Percentiles rank a stretch among this genome's conserved stretches.
Evolutionary conservation across 768 basidiomycete genomes (phyloP).

Genomic region (Terana coerulea): DNA sequence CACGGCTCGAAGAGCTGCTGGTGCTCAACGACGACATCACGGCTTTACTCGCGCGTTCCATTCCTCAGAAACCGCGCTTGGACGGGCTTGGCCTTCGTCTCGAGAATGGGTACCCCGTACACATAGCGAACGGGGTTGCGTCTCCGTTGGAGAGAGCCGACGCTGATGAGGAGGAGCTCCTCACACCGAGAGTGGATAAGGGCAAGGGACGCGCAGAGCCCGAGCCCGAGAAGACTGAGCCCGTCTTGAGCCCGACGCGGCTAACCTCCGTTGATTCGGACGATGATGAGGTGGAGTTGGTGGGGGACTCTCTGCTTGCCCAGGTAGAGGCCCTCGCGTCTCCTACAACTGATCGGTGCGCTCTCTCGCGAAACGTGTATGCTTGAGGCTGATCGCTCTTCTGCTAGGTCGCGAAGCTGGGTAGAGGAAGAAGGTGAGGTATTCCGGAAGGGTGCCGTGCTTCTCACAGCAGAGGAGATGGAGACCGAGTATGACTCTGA

Average conservation of each 20-base stretch:
- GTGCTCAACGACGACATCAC: constrained; percentile 70
- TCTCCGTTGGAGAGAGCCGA: constrained; percentile 9
- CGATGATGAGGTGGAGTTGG: constrained; percentile 47
- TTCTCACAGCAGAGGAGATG: constrained; percentile 83
- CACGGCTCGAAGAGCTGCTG: constrained; percentile 64
- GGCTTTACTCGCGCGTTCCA: constrained; percentile 42
- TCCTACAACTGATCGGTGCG: constrained; percentile 51
- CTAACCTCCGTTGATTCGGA: constrained; percentile 29
- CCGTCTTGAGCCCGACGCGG: constrained; percentile 62
- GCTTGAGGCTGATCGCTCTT: neutral
- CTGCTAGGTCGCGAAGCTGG: constrained; percentile 67
- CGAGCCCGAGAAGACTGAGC: constrained; percentile 64
- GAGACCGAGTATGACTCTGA: constrained; percentile 89
- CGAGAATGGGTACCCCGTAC: constrained; percentile 22
- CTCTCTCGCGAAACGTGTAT: constrained; percentile 8
- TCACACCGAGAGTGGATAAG: constrained; percentile 70
- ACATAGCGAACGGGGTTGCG: constrained; percentile 3
- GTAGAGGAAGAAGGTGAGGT: constrained; percentile 96
- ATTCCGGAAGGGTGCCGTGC: constrained; percentile 83
- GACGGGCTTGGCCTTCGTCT: constrained; percentile 16
- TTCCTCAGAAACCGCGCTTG: constrained; percentile 8
- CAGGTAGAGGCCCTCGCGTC: constrained; percentile 20
- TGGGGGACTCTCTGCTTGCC: constrained; percentile 27
- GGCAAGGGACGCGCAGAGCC: constrained; percentile 73
- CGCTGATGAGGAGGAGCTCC: constrained; percentile 33